These are phyloP conservation scores for Boletus rubroflammeus DNA, from an alignment of 768 basidiomycete species.

Conservation along the genomic window DNA sequence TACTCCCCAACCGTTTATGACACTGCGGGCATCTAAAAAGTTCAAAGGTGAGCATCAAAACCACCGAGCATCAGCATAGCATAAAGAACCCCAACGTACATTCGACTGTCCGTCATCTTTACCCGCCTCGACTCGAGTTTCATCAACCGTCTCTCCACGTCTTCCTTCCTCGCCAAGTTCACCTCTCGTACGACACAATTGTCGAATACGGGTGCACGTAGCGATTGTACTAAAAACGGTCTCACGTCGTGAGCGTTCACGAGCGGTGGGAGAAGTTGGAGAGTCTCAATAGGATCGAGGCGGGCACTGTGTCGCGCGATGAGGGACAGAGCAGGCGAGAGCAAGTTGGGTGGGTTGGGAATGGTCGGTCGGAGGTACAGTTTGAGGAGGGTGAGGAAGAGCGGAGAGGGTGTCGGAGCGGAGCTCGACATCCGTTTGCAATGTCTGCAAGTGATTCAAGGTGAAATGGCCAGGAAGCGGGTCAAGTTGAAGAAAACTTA, in stretches of 20 bases:
- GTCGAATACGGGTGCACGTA: conserved; percentile 67
- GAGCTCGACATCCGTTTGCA: conserved; percentile 79
- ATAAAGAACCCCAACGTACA: conserved; percentile 52
- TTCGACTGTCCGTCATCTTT: conserved; percentile 86
- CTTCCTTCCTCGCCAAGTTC: conserved; percentile 71
- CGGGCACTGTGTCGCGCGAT: conserved; percentile 81
- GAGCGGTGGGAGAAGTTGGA: conserved; percentile 86
- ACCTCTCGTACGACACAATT: conserved; percentile 66
- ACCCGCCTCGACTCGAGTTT: conserved; percentile 76
- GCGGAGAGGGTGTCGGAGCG: conserved; percentile 48
- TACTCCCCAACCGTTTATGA: conserved; percentile 88
- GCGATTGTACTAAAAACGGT: conserved; percentile 69
- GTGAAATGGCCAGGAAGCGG: background rate
- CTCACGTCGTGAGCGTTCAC: conserved; percentile 80
- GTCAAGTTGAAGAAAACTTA: conserved; percentile 35
- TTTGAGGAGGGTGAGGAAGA: conserved; percentile 83
- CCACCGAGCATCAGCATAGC: background rate
- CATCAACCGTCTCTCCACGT: conserved; percentile 70
- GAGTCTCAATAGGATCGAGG: conserved; percentile 75
- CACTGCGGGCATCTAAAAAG: conserved; percentile 84
- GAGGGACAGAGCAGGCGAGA: conserved; percentile 82
- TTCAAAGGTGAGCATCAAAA: background rate
- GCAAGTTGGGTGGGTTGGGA: conserved; percentile 49
- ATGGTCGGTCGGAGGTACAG: conserved; percentile 80
- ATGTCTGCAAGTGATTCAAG: conserved; percentile 52